phyloP scores from a whole-genome alignment of 768 basidiomycete genomes.

The Tricholoma saponaceum region DNA sequence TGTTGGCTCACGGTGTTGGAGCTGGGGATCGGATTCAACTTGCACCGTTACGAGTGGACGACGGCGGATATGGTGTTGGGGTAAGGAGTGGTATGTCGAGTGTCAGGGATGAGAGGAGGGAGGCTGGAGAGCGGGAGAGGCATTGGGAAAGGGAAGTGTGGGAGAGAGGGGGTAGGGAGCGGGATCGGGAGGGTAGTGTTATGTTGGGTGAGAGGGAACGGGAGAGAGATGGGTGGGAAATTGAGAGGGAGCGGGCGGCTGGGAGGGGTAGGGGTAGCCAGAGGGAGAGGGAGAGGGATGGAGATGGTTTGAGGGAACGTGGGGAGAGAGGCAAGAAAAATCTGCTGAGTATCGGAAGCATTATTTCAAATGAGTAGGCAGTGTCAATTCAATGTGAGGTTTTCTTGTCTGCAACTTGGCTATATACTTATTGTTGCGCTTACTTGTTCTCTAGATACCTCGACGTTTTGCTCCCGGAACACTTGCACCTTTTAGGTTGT shows the following conservation, averaged over 20 bases:
- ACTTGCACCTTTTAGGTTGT: background rate
- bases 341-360: slow-evolving; percentile 65
- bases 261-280: slow-evolving; percentile 10
- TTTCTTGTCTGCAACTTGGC: background rate
- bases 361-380: slow-evolving; percentile 50
- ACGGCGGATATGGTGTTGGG: slow-evolving; percentile 20
- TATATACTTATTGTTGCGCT: background rate
- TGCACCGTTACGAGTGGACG: slow-evolving; percentile 41
- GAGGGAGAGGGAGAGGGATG: slow-evolving; percentile 8
- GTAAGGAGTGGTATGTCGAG: slow-evolving; percentile 5
- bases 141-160: slow-evolving; percentile 7
- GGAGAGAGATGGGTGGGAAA: slow-evolving; percentile 14
- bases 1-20: background rate
- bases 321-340: slow-evolving; percentile 50
- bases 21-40: slow-evolving; percentile 47
- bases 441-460: background rate
- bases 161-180: slow-evolving; percentile 19
- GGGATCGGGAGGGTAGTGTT: slow-evolving; percentile 8
- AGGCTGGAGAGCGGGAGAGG: slow-evolving; percentile 9
- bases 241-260: slow-evolving; percentile 8
- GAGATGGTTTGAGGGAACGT: slow-evolving; percentile 16
- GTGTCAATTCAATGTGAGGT: slow-evolving; percentile 3
- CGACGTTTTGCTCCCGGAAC: background rate
- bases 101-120: slow-evolving; percentile 8
- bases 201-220: slow-evolving; percentile 14